Conservation (phyloP, 2,329 filamentous ascomycete species). For the Alternaria consortialis region DNA sequence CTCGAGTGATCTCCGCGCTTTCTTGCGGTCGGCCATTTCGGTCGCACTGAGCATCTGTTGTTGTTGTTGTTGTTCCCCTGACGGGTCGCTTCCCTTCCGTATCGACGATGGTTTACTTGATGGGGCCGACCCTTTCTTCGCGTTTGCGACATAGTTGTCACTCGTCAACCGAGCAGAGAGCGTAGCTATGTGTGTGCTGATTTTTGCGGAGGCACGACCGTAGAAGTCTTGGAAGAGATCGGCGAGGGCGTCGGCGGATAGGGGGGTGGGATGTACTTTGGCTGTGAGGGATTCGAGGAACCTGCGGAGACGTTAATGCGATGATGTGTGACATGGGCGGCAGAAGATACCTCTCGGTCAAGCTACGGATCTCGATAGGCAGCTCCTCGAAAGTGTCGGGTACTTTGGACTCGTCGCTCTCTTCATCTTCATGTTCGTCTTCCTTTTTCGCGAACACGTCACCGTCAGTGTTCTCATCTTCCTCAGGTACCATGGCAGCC, state of each 20-base stretch:
- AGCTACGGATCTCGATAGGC: slow-evolving; percentile 89
- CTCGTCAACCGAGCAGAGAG: slow-evolving; percentile 79
- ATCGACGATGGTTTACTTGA: slow-evolving; percentile 52
- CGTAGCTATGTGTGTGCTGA: slow-evolving; percentile 84
- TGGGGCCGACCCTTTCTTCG: slow-evolving; percentile 52
- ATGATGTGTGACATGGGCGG: not conserved
- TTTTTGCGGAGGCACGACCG: slow-evolving; percentile 77
- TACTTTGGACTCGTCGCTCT: slow-evolving; percentile 38
- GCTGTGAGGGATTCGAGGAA: slow-evolving; percentile 91
- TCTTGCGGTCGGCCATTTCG: slow-evolving; percentile 82
- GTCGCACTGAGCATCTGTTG: slow-evolving; percentile 86
- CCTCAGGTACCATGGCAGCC: slow-evolving; percentile 47
- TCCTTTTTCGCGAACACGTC: slow-evolving; percentile 55
- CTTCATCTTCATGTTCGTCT: slow-evolving; percentile 40
- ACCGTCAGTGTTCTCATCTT: slow-evolving; percentile 44
- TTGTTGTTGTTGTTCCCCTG: slow-evolving; percentile 60
- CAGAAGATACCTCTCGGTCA: slow-evolving; percentile 77
- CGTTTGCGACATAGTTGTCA: slow-evolving; percentile 56
- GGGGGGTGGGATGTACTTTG: slow-evolving; percentile 84
- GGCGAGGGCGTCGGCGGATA: slow-evolving; percentile 82
- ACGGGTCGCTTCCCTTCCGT: slow-evolving; percentile 46
- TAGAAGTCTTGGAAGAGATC: slow-evolving; percentile 97
- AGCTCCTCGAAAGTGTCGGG: slow-evolving; percentile 84
- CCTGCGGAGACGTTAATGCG: slow-evolving; percentile 57
- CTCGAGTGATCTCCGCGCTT: slow-evolving; percentile 79